Evolutionary conservation across 805 yeast genomes (phyloP), one percentile per base, ranked within the genome.

Genomic region (Phaffomyces thermotolerans): DNA sequence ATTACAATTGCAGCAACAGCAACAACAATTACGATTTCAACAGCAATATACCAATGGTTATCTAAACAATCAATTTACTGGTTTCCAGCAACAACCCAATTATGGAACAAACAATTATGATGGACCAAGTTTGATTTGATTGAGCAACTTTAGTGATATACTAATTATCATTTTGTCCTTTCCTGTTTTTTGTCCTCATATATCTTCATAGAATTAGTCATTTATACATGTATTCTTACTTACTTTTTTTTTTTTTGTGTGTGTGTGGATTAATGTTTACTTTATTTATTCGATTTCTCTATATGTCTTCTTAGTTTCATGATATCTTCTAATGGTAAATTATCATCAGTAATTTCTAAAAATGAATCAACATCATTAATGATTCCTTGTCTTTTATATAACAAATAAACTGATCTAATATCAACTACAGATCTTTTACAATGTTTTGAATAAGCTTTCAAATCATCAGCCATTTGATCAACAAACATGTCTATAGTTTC

Each of bases 361-460:
- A 57, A 44, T 0, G 53, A 40, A 8, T 52, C 45, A 13, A 44
- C 33, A 23, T 52, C 49, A 5, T 31, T 20, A 2, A 54, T 45
- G 8, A 59, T 30, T 20, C 65, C 34, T 37, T 65, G 69, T 23
- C 69, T 51, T 39, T 57, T 54, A 50, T 64, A 29, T 23, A 67
- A 42, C 13, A 58, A 45, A 32, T 52, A 42, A 4, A 57, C 55
- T 15, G 63, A 56, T 10, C 51, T 46, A 9, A 58, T 47, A 14
- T 60, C 58, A 6, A 67, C 45, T 3, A 44, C 53, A 2, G 51
- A 50, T 32, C 51, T 53, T n/a, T 58, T 37, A 1, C 66, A 57
- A 45, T 68, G 71, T 2, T 49, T 48, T 0, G 69, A 53, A 38
- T 65, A 68, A 0, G 63, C 59, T 1, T 44, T 41, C 6, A 67